Evolutionary conservation across 2,329 filamentous ascomycete genomes (phyloP).

Genomic region (Purpureocillium takamizusanense): DNA sequence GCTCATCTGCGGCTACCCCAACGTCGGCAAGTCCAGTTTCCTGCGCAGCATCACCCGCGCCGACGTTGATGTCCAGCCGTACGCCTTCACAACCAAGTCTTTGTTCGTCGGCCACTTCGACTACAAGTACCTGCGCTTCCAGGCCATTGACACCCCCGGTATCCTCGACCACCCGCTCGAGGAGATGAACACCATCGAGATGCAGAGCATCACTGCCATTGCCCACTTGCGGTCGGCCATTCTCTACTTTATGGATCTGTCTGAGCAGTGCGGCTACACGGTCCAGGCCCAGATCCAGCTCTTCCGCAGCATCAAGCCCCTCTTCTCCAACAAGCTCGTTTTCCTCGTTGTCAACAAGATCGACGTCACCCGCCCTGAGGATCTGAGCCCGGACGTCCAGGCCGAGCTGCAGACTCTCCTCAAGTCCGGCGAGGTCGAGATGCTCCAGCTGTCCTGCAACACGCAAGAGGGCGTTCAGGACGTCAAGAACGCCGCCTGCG

Average conservation of each 20-base stretch:
- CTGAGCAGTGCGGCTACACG: slow-evolving; percentile 92
- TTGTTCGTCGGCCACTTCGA: slow-evolving; percentile 97
- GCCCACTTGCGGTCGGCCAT: slow-evolving; percentile 93
- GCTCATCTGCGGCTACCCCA: slow-evolving; percentile 94
- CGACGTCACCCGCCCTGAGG: slow-evolving; percentile 79
- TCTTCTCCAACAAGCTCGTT: slow-evolving; percentile 95
- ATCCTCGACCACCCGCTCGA: slow-evolving; percentile 95
- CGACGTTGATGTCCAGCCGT: slow-evolving; percentile 94
- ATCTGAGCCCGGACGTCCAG: slow-evolving; percentile 72
- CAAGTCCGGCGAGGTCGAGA: slow-evolving; percentile 82
- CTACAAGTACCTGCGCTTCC: slow-evolving; percentile 60
- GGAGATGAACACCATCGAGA: slow-evolving; percentile 99
- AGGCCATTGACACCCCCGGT: slow-evolving; percentile 95
- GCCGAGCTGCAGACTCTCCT: slow-evolving; percentile 70
- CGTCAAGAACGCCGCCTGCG: slow-evolving; percentile 91
- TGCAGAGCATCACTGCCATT: slow-evolving; percentile 96
- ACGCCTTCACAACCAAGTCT: slow-evolving; percentile 96
- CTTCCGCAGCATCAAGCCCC: slow-evolving; percentile 91
- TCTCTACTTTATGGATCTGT: slow-evolving; percentile 96
- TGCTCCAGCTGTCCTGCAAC: slow-evolving; percentile 89
- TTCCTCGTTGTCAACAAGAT: slow-evolving; percentile 99
- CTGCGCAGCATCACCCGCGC: slow-evolving; percentile 84
- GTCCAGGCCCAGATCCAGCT: slow-evolving; percentile 88
- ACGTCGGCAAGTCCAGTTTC: slow-evolving; percentile 96
- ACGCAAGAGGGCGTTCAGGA: slow-evolving; percentile 90